A percentile compares a stretch with the other conserved stretches of the same genome.
phyloP scores from a whole-genome alignment of 306 rosid genomes.

The Vigna nakashimae region DNA sequence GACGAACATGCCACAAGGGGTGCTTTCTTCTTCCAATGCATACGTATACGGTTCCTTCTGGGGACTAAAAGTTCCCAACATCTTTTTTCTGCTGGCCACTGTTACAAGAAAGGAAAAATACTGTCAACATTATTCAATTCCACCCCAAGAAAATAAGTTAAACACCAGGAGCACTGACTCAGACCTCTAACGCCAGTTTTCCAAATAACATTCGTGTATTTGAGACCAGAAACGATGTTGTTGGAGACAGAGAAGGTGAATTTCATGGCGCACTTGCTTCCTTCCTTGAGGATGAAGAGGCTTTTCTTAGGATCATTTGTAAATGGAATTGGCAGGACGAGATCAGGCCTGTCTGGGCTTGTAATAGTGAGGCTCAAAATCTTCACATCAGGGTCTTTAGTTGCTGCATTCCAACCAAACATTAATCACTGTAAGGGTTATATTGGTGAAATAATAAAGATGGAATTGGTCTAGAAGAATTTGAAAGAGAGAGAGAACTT shows the following conservation, averaged over 20 bases:
- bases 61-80: slow-evolving; percentile 88
- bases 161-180: slow-evolving; percentile 2
- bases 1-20: slow-evolving; percentile 72
- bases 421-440: background rate
- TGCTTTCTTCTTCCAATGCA: slow-evolving; percentile 72
- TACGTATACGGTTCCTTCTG: slow-evolving; percentile 61
- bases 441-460: background rate
- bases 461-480: background rate
- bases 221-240: slow-evolving; percentile 88
- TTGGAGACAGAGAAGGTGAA: slow-evolving; percentile 69
- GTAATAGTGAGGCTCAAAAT: slow-evolving; percentile 62
- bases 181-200: slow-evolving; percentile 81
- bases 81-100: slow-evolving; percentile 75
- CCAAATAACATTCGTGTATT: slow-evolving; percentile 74
- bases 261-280: slow-evolving; percentile 59
- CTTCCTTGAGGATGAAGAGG: slow-evolving; percentile 78
- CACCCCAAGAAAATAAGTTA: background rate
- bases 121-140: background rate
- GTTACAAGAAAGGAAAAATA: slow-evolving; percentile 3
- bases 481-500: background rate
- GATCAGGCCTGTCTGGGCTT: slow-evolving; percentile 60
- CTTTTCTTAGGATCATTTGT: slow-evolving; percentile 56
- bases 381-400: slow-evolving; percentile 79
- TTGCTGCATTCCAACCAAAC: slow-evolving; percentile 59
- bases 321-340: slow-evolving; percentile 67